A percentile compares a stretch with the other conserved stretches of the same genome.
Conservation (phyloP, 345 rosid species). For the Populus tremula region DNA sequence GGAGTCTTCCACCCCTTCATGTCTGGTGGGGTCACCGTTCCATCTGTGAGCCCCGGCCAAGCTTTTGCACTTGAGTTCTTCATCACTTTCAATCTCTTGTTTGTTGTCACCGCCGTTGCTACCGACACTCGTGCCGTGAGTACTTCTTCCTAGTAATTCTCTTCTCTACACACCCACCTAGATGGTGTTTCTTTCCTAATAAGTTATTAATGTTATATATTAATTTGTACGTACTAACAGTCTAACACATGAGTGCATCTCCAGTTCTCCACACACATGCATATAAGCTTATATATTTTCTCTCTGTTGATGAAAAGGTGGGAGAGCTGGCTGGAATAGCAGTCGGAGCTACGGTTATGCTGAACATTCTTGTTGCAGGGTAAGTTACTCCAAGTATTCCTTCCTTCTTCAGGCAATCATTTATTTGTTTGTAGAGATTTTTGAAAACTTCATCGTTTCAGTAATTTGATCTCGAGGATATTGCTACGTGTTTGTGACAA, state of each 20-base stretch:
- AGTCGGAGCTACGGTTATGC: constrained; percentile 96
- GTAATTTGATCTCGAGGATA: background rate
- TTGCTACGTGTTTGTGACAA: background rate
- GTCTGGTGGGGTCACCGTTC: constrained; percentile 97
- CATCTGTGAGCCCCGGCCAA: constrained; percentile 68
- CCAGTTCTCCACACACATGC: fast-evolving
- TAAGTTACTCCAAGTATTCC: background rate
- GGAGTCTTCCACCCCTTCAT: constrained; percentile 77
- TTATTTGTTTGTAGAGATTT: background rate
- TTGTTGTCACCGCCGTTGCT: constrained; percentile 92
- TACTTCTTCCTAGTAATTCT: background rate
- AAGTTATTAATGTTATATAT: no score
- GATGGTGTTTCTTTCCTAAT: no score
- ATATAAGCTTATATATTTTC: background rate
- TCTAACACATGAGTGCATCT: no score
- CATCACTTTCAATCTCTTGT: constrained; percentile 84
- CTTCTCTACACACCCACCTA: background rate
- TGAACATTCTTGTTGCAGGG: constrained; percentile 65
- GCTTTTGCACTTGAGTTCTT: constrained; percentile 94
- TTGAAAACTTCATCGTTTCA: background rate
- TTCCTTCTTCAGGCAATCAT: background rate
- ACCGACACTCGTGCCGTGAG: constrained; percentile 96
- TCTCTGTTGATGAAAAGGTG: constrained; percentile 42
- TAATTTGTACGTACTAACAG: no score
- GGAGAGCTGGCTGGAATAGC: constrained; percentile 98